A percentile compares a stretch with the other conserved stretches of the same genome.
Evolutionary conservation across 371 early-diverging fungal species (phyloP).

Genomic region (Rhizopus sp.): DNA sequence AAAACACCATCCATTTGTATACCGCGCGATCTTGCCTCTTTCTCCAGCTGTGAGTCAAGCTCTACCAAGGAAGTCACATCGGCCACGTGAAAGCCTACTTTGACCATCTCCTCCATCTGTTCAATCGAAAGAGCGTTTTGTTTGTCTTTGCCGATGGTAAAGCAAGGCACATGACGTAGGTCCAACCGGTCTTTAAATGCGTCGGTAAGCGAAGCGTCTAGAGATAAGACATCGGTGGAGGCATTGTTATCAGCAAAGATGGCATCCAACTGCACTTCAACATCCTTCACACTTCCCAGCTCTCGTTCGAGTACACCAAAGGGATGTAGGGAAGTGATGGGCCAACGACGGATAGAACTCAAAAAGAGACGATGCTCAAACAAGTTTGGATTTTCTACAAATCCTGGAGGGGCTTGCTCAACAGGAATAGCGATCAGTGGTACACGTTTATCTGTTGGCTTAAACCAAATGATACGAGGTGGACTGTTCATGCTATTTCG

Average conservation of each 20-base stretch:
- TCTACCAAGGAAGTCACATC: conserved; percentile 96
- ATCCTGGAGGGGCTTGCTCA: conserved; percentile 68
- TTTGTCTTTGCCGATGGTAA: conserved; percentile 75
- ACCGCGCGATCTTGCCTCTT: conserved; percentile 85
- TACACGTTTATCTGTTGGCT: conserved; percentile 79
- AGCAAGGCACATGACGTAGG: conserved; percentile 66
- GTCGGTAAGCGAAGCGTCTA: too few relatives aligned
- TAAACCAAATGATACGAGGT: conserved; percentile 80
- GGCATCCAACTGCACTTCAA: conserved; percentile 69
- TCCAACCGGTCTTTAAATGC: conserved; percentile 55
- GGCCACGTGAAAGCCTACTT: conserved; percentile 97
- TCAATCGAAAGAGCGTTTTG: conserved; percentile 89
- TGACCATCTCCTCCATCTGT: conserved; percentile 63
- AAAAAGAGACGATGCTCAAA: conserved; percentile 60
- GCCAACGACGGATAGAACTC: conserved; percentile 76
- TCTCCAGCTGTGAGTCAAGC: conserved; percentile 83
- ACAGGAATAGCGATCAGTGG: conserved; percentile 77
- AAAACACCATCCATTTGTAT: conserved; percentile 71
- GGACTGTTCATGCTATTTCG: conserved; percentile 11
- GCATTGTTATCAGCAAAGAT: conserved; percentile 69
- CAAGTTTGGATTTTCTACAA: conserved; percentile 59
- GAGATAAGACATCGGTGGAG: conserved; percentile 47
- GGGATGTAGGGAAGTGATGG: conserved; percentile 69
- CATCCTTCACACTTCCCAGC: conserved; percentile 67
- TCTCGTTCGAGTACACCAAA: conserved; percentile 65